A percentile compares a stretch with the other conserved stretches of the same genome.
These are phyloP conservation scores for Ceratocystis papillata DNA, from an alignment of 2,329 filamentous ascomycete genomes.

Conservation along the genomic window DNA sequence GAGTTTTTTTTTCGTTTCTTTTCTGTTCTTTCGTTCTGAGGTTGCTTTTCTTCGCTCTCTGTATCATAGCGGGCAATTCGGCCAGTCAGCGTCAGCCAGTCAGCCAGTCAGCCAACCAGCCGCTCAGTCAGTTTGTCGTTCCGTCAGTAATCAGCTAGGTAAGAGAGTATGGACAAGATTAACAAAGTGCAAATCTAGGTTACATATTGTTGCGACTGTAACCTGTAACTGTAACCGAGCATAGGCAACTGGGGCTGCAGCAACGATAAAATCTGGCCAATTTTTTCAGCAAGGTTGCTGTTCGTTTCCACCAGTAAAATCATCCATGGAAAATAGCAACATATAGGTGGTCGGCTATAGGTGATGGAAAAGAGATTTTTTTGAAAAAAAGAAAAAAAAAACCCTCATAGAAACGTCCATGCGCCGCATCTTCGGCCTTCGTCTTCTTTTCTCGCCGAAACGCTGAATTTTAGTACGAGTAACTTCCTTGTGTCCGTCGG, in stretches of 20 bases:
- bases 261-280: background rate
- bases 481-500: background rate
- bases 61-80: no score
- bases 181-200: constrained; percentile 4
- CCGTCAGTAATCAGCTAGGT: background rate
- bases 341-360: no score
- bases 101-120: no score
- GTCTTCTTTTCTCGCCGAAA: no score
- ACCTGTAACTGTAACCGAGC: constrained; percentile 5
- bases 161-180: background rate
- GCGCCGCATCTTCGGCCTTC: background rate
- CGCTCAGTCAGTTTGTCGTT: background rate
- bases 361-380: background rate
- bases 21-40: no score
- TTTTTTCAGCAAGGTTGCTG: background rate
- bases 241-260: background rate
- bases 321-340: no score
- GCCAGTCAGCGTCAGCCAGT: no score
- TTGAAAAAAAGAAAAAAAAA: background rate
- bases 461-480: background rate
- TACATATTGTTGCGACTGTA: constrained; percentile 9
- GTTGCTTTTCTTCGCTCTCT: no score
- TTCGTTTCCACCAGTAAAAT: no score
- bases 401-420: background rate
- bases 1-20: no score